A percentile compares a stretch with the other conserved stretches of the same genome.
Conservation (phyloP, 352 stramenopile species). For the Globisporangium abappressorium region DNA sequence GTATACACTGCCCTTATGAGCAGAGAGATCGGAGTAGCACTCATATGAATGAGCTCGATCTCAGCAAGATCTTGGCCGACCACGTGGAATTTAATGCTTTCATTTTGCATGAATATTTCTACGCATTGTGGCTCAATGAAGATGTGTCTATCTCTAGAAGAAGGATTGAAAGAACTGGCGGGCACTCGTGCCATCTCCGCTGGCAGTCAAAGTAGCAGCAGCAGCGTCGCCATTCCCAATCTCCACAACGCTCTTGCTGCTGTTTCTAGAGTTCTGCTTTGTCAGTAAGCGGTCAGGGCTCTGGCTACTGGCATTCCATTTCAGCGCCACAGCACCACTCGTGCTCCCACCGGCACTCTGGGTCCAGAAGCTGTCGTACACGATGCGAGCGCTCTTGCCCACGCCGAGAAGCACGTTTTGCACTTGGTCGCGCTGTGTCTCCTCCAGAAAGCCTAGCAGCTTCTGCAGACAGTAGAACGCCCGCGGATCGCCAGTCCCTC, state of each 20-base stretch:
- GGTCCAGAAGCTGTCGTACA: conserved; percentile 67
- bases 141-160: conserved; percentile 9
- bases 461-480: conserved; percentile 67
- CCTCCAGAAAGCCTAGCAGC: conserved; percentile 56
- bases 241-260: neutral
- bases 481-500: conserved; percentile 30
- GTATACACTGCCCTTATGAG: no score
- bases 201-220: neutral
- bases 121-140: no score
- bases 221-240: neutral
- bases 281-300: neutral
- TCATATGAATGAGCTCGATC: no score
- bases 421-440: conserved; percentile 45
- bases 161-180: conserved; percentile 19
- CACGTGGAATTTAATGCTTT: no score
- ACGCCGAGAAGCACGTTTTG: conserved; percentile 59
- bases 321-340: neutral
- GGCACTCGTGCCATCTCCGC: neutral
- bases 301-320: neutral
- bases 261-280: neutral
- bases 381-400: conserved; percentile 51
- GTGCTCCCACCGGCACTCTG: conserved; percentile 7
- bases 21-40: no score
- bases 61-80: no score
- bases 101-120: no score